These are phyloP conservation scores for Podosphaera fusca DNA, from an alignment of 2,329 filamentous ascomycete species.

Conservation along the genomic window DNA sequence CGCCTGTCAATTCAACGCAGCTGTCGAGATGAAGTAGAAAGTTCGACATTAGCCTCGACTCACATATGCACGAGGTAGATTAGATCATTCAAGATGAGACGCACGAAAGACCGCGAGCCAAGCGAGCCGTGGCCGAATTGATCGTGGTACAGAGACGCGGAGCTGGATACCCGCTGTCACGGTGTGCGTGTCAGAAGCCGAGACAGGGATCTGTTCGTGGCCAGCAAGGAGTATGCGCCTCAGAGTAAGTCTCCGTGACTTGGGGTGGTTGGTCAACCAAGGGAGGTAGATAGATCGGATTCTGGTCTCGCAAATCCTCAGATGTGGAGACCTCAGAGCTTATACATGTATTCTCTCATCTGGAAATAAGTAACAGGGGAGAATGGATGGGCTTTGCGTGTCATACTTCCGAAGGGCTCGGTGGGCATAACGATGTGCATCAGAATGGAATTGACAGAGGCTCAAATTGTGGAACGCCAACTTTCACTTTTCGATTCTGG, in stretches of 20 bases:
- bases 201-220: neutral
- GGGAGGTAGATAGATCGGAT: neutral
- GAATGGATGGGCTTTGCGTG: too few relatives aligned
- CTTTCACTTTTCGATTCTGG: too few relatives aligned
- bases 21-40: neutral
- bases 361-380: neutral
- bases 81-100: neutral
- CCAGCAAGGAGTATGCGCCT: neutral
- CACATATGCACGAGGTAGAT: neutral
- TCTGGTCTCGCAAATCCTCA: neutral
- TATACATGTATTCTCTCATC: neutral
- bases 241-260: neutral
- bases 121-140: neutral
- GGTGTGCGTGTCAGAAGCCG: too few relatives aligned
- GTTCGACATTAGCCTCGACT: neutral
- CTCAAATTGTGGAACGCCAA: too few relatives aligned
- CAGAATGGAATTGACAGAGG: too few relatives aligned
- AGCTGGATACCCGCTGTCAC: neutral
- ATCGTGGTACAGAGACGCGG: neutral
- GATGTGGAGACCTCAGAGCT: neutral
- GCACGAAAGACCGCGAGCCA: neutral
- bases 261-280: neutral
- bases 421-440: too few relatives aligned
- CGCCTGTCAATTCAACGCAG: too few relatives aligned
- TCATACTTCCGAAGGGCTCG: too few relatives aligned